Base-by-base conservation (phyloP, 2,329 filamentous ascomycete genomes). In the Colletotrichum gloeosporioides region DNA sequence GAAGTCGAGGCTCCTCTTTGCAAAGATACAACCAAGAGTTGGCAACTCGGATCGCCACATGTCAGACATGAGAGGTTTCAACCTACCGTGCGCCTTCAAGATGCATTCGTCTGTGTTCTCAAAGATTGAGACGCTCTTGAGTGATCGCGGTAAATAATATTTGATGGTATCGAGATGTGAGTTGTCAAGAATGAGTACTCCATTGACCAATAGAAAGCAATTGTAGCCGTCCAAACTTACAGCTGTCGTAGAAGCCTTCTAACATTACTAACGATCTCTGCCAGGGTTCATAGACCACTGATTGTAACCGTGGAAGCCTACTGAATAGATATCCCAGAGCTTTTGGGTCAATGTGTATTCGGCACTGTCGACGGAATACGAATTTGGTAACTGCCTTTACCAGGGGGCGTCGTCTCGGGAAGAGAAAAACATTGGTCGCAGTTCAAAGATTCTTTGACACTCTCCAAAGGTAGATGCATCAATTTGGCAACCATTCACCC, bases 231-330 rank as follows among this genome's bases (percentile, higher is more conserved):
- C 61, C 55, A 71, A 39, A 78, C 82, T 34, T 78, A 79, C 62
- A 75, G 80, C 18, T 67, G 74, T 82, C 80, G 63, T 78, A 49
- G 53, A 18, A 59, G 3, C 39, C 71, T 66, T 76, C 69, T 68
- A 76, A 15, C 27, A 27, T 6, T 25, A 34, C 13, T 18, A 80
- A 16, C 78, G 78, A 76, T 79, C 71, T 79, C 79, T 79, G 62
- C 84, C 83, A 86, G 15, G 82, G 82, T 78, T 86, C 84, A 66
- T 82, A 84, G 66, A 77, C 73, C 16, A 84, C 69, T 64, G 79
- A 77, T 55, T 85, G 79, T 59, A 86, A 76, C 69, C 80, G 65
- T 69, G 34, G 29, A 65, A 86, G 77, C 8, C 59, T 81, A 9
- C 53, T 18, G 8, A 83, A 66, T 63, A 86, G 15, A 10, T 65